These are phyloP conservation scores for Neostapfia colusana DNA, from an alignment of 176 grass and related monocot species.

Conservation along the genomic window DNA sequence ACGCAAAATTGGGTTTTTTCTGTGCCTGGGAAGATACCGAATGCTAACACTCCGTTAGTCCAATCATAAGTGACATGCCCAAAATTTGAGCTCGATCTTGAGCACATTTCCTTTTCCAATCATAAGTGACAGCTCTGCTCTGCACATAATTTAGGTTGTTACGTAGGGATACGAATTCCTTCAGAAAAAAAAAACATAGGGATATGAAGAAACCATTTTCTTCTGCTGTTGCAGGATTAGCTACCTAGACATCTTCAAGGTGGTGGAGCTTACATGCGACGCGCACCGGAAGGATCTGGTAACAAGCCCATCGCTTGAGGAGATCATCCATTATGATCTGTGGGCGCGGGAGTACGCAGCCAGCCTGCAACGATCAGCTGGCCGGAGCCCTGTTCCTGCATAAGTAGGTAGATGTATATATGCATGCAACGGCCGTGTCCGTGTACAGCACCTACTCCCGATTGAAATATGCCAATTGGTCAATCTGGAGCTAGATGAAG, in stretches of 20 bases:
- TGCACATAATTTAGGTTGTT: not conserved
- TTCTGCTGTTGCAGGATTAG: constrained; percentile 62
- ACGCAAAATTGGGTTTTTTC: not conserved
- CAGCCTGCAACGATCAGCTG: constrained; percentile 51
- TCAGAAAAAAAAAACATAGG: no score
- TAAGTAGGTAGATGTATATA: constrained; percentile 17
- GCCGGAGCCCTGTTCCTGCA: constrained; percentile 65
- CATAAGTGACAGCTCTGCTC: not conserved
- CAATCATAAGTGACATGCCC: not conserved
- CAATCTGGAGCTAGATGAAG: constrained; percentile 30
- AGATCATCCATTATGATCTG: constrained; percentile 90
- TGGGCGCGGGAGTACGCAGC: constrained; percentile 81
- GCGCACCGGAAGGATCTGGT: constrained; percentile 79
- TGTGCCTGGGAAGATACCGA: not conserved
- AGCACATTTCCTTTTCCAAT: not conserved
- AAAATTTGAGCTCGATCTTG: not conserved
- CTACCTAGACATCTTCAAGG: constrained; percentile 92
- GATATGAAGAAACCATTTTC: not conserved
- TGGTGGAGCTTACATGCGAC: constrained; percentile 85
- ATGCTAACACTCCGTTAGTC: not conserved
- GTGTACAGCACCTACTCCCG: constrained; percentile 24
- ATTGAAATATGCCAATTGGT: constrained; percentile 10
- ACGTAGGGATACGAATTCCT: not conserved
- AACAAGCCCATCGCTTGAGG: constrained; percentile 65
- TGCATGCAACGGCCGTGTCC: not conserved